These are phyloP conservation scores for Mortierella sp. DNA, from an alignment of 371 early-diverging fungal species.

Conservation along the genomic window DNA sequence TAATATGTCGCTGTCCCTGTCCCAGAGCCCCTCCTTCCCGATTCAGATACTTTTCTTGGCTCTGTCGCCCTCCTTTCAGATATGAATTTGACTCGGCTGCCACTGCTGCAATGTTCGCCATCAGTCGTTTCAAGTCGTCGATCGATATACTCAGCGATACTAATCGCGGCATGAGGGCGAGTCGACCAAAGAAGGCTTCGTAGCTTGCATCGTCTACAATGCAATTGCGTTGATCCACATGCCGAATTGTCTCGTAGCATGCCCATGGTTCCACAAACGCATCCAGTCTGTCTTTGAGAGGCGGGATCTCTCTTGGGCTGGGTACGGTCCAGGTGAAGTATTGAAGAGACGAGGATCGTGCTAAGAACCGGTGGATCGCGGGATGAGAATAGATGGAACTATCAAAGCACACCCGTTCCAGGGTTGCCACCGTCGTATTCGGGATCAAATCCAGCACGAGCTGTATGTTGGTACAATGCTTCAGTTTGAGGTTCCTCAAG, in stretches of 20 bases:
- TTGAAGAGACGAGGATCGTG: slow-evolving; percentile 7
- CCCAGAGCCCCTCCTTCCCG: background rate
- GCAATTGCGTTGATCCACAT: slow-evolving; percentile 12
- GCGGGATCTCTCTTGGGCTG: background rate
- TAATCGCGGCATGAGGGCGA: slow-evolving; percentile 19
- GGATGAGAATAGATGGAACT: slow-evolving; percentile 4
- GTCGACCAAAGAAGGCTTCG: slow-evolving; percentile 11
- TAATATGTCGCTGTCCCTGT: background rate
- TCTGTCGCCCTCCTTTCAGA: no score
- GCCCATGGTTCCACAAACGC: slow-evolving; percentile 30
- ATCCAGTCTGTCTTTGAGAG: slow-evolving; percentile 1
- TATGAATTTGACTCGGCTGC: background rate
- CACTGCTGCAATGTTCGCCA: background rate
- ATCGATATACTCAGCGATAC: slow-evolving; percentile 12
- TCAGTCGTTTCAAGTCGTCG: slow-evolving; percentile 5
- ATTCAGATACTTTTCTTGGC: no score
- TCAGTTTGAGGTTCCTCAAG: background rate
- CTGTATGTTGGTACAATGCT: slow-evolving; percentile 2
- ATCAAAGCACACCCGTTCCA: slow-evolving; percentile 15
- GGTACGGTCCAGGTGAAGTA: slow-evolving; percentile 13
- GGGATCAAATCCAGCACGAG: slow-evolving; percentile 16
- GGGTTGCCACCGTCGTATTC: background rate
- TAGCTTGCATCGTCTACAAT: background rate
- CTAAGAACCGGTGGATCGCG: slow-evolving; percentile 14
- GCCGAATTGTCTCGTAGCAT: slow-evolving; percentile 20